These are phyloP conservation scores for Metschnikowia kunwiensis DNA, from an alignment of 805 yeast species.

Conservation along the genomic window DNA sequence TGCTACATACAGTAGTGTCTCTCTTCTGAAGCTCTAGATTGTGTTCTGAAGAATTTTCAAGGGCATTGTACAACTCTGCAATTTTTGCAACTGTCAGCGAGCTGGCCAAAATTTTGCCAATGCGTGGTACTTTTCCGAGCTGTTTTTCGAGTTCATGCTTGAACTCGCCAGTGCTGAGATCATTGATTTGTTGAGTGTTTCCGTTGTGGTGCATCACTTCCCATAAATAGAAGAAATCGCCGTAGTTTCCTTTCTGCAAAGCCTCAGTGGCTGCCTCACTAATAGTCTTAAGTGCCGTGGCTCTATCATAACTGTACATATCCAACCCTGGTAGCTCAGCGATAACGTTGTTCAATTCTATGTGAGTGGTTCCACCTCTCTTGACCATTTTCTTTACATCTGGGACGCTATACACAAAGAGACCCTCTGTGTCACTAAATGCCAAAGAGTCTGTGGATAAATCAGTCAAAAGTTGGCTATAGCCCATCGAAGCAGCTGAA, in stretches of 20 bases:
- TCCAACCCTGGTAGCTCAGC: background rate
- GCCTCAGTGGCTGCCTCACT: background rate
- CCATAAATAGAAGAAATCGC: conserved; percentile 7
- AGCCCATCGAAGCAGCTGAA: background rate
- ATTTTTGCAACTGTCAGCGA: background rate
- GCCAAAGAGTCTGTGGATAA: background rate
- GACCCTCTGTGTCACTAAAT: background rate
- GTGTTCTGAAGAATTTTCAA: background rate
- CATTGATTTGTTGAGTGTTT: background rate
- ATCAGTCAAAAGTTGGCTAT: background rate
- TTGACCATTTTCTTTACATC: background rate
- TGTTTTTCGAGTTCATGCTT: background rate
- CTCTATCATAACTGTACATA: conserved; percentile 3
- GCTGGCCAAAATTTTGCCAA: background rate
- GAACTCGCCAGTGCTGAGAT: background rate
- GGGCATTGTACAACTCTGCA: conserved; percentile 2
- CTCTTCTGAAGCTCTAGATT: background rate
- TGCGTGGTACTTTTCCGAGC: background rate
- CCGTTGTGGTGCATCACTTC: conserved; percentile 6
- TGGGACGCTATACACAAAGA: background rate
- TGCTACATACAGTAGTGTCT: background rate
- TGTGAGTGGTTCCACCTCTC: background rate
- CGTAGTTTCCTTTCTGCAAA: background rate
- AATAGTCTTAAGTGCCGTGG: background rate
- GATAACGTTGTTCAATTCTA: background rate